Evolutionary conservation across 345 rosid species (phyloP).

Genomic region (Abelmoschus esculentus): DNA sequence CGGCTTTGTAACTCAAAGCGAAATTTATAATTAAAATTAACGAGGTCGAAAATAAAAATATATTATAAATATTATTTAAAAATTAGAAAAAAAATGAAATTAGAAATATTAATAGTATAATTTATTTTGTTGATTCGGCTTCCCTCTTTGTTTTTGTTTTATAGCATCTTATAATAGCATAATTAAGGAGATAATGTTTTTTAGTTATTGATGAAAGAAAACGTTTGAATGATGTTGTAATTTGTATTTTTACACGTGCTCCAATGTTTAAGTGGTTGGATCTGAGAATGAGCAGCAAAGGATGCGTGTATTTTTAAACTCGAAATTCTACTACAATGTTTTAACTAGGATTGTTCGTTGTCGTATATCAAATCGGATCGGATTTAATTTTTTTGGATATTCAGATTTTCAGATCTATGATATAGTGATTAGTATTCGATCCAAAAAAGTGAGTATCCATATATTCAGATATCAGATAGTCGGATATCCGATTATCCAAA

Average conservation of each 20-base stretch:
- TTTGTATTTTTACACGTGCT: neutral
- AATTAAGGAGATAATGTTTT: neutral
- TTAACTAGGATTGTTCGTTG: no score
- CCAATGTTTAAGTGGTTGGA: neutral
- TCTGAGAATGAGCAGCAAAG: neutral
- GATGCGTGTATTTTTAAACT: neutral
- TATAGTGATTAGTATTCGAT: no score
- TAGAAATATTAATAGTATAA: neutral
- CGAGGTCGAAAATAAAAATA: no score
- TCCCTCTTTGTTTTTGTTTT: neutral
- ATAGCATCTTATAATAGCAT: neutral
- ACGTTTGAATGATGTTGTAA: neutral
- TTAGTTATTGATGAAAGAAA: neutral
- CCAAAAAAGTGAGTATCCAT: no score
- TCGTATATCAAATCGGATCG: no score
- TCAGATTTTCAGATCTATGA: no score
- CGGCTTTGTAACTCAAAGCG: neutral
- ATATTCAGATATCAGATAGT: no score
- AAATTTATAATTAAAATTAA: no score
- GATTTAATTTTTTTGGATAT: no score
- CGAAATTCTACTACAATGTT: neutral
- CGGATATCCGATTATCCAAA: no score
- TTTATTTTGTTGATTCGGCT: neutral
- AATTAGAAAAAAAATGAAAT: no score
- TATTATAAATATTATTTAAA: no score